Conservation (phyloP, 2,329 filamentous ascomycete species). For the Albifimbria verrucaria region DNA sequence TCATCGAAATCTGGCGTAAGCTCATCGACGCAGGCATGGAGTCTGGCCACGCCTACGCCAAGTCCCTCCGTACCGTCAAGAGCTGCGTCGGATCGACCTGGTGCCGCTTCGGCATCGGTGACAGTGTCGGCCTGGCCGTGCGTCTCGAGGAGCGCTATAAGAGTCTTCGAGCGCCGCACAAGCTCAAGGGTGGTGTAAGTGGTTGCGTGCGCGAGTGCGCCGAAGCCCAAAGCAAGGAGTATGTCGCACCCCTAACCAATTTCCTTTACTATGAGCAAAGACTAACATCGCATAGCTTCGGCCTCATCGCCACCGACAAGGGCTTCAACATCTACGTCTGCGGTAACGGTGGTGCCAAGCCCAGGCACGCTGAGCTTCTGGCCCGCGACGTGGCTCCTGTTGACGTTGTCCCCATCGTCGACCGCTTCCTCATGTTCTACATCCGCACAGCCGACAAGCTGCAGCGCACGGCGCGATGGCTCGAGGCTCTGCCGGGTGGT, state of each 20-base stretch:
- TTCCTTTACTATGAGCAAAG: constrained; percentile 9
- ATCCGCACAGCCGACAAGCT: constrained; percentile 89
- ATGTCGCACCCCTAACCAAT: constrained; percentile 24
- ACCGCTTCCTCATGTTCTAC: constrained; percentile 90
- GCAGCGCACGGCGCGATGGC: constrained; percentile 83
- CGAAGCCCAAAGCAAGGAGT: constrained; percentile 91
- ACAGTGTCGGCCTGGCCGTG: constrained; percentile 88
- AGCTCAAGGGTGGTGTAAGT: constrained; percentile 86
- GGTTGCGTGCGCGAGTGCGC: constrained; percentile 92
- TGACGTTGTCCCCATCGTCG: constrained; percentile 78
- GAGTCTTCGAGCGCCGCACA: constrained; percentile 83
- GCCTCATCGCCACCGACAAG: constrained; percentile 87
- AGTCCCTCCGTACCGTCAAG: constrained; percentile 85
- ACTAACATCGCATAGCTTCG: constrained; percentile 56
- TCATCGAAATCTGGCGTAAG: constrained; percentile 76
- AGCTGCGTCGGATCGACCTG: constrained; percentile 88
- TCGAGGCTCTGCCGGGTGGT: constrained; percentile 79
- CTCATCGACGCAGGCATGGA: constrained; percentile 85
- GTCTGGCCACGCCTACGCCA: constrained; percentile 86
- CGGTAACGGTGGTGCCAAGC: constrained; percentile 85
- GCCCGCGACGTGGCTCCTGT: constrained; percentile 82
- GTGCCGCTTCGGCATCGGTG: constrained; percentile 85
- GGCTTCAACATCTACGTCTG: constrained; percentile 91
- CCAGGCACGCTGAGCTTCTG: constrained; percentile 75
- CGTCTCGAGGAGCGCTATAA: constrained; percentile 88